Conservation (phyloP, 2,329 filamentous ascomycete species). For the Aspergillus sp. region DNA sequence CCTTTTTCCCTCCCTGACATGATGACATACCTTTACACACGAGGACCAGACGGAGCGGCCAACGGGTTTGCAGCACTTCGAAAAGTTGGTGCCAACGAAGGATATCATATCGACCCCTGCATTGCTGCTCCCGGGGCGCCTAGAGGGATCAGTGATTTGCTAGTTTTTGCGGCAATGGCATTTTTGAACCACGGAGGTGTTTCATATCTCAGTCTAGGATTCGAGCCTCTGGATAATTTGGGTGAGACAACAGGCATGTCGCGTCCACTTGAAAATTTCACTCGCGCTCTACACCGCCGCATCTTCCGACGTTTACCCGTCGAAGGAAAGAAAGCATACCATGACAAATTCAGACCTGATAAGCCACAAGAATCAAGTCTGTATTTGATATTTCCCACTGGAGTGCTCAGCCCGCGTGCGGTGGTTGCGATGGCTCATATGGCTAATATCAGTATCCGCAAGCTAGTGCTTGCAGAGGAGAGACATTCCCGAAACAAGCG, state of each 20-base stretch:
- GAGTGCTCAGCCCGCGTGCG: constrained; percentile 24
- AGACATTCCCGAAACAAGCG: neutral
- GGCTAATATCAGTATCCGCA: constrained; percentile 34
- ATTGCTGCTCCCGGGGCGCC: constrained; percentile 29
- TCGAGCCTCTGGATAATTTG: constrained; percentile 30
- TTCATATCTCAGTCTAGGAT: constrained; percentile 35
- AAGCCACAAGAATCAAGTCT: constrained; percentile 24
- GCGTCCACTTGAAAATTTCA: constrained; percentile 19
- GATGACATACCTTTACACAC: constrained; percentile 39
- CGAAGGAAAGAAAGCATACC: constrained; percentile 35
- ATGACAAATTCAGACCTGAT: constrained; percentile 37
- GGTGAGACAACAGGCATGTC: constrained; percentile 30
- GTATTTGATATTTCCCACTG: constrained; percentile 32
- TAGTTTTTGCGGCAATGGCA: constrained; percentile 35
- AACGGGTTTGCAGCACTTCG: constrained; percentile 38
- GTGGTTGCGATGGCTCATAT: constrained; percentile 33
- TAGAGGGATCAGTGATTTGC: constrained; percentile 34
- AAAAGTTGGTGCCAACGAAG: constrained; percentile 28
- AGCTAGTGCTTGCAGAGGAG: constrained; percentile 9
- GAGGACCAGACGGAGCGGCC: constrained; percentile 19
- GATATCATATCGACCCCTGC: constrained; percentile 41
- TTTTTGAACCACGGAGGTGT: constrained; percentile 27
- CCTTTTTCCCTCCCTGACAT: constrained; percentile 33
- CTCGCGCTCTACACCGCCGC: constrained; percentile 25
- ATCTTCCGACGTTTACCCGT: constrained; percentile 30